Base-by-base conservation (phyloP, 2,329 filamentous ascomycete genomes). In the Penicillium sp. region DNA sequence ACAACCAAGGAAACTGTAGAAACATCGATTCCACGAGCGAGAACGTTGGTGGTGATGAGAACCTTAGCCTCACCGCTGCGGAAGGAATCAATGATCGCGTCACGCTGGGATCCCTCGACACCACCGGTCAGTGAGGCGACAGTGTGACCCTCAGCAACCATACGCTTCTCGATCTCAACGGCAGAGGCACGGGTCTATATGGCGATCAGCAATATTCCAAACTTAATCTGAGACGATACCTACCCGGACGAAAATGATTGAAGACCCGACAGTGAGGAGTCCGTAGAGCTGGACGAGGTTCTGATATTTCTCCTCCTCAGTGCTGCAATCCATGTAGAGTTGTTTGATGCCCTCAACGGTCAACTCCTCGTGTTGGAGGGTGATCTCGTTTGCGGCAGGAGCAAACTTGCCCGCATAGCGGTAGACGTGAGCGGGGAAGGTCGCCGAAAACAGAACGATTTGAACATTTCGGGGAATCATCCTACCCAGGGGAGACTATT, bases 321-420 rank as follows among this genome's bases (percentile, higher is more conserved):
- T 82, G 22, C 89, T 85, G 69, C 93, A 97, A 74, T 99, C 94
- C 72, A 99, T 90, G 72, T 95, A 99, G 78, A 99, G 90, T 71
- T 99, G 94, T 64, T 93, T 96, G 72, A 99, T 99, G 22, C 94
- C 94, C 73, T 94, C 91, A 59, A 99, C 93, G 0, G 93, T 97
- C 67, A 97, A 85, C 71, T 99, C 91, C 66, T 95, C 89, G 58
- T 92, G 89, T 68, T 90, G 87, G 50, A 99, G 82, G 44, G 90
- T 94, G 70, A 99, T 89, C 64, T 89, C 83, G 75, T 96, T 93
- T 49, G 94, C 88, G 43, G 87, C 85, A 1, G 92, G 91, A 5
- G 93, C 92, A 71, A 96, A 99, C 61, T 85, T 85, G 63, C 85
- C 79, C 16, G 94, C 93, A 69, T 95, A 99, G 62, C 81, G 79